Percentiles rank a stretch among this genome's conserved stretches.
phyloP scores from a whole-genome alignment of 2,329 filamentous ascomycete species.

The Hypoxylon sp. region DNA sequence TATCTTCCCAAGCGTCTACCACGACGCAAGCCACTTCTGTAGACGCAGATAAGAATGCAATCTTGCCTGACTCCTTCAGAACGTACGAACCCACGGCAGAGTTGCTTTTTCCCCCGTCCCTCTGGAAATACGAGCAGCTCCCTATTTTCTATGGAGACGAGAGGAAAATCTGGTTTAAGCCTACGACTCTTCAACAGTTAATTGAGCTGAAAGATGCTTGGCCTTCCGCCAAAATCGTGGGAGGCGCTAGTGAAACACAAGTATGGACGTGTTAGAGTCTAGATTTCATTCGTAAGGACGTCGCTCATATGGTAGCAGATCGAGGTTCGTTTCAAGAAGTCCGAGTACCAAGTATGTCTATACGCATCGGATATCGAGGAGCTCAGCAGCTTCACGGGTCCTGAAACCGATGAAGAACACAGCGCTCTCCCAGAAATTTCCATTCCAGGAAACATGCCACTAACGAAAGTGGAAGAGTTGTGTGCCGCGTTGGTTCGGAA shows the following conservation, averaged over 20 bases:
- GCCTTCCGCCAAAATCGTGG: slow-evolving; percentile 90
- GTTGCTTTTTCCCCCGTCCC: slow-evolving; percentile 87
- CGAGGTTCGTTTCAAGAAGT: slow-evolving; percentile 95
- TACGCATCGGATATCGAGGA: slow-evolving; percentile 93
- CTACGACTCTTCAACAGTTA: slow-evolving; percentile 84
- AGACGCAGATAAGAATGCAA: slow-evolving; percentile 64
- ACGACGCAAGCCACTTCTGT: slow-evolving; percentile 72
- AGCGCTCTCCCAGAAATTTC: slow-evolving; percentile 28
- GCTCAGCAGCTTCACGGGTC: slow-evolving; percentile 80
- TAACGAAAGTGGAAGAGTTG: slow-evolving; percentile 91
- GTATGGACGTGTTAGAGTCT: slow-evolving; percentile 13
- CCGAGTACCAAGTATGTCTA: slow-evolving; percentile 87
- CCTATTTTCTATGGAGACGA: slow-evolving; percentile 91
- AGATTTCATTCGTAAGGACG: neutral
- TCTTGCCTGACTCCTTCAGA: slow-evolving; percentile 80
- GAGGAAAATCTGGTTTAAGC: slow-evolving; percentile 89
- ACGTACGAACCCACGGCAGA: slow-evolving; percentile 92
- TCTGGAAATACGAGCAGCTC: slow-evolving; percentile 82
- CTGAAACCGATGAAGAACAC: slow-evolving; percentile 82
- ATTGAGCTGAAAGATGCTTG: slow-evolving; percentile 88
- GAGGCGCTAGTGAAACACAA: slow-evolving; percentile 81
- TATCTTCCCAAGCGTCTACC: slow-evolving; percentile 63
- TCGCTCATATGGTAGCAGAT: slow-evolving; percentile 76
- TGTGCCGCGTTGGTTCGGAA: slow-evolving; percentile 84
- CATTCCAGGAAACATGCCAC: slow-evolving; percentile 70